Base-by-base conservation (phyloP, 345 rosid genomes). In the Eucalyptus dawsonii region DNA sequence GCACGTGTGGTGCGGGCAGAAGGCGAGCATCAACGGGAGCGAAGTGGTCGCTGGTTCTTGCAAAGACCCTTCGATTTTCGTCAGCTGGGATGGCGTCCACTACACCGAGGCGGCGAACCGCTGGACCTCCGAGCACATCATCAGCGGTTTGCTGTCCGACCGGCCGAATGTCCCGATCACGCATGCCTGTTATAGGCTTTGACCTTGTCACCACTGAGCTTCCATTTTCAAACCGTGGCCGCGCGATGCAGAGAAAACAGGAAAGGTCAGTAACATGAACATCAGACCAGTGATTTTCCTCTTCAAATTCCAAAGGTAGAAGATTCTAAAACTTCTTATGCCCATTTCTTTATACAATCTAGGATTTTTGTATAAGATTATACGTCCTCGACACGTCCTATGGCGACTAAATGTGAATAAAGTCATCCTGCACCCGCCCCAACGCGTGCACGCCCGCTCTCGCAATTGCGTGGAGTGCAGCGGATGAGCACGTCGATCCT, bases 61-160 rank as follows among this genome's bases (percentile, higher is more conserved):
- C 81, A 42, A 91, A 89, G 93, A 95, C 90, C 94, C 96, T 50
- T 93, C 94, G 14, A 51, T 65, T 17, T 91, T 62, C 86, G 87
- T 92, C 58, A 94, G 93, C 88, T 94, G 94, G 94, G 97, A 95
- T 11, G 96, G 97, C 9, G 94, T 92, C 29, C 95, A 94, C 87
- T 91, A 92, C 89, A 88, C 94, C 47, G 90, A 95, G 90, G 92
- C 95, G 51, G 98, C 98, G 37, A 96, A 92, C 92, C 93, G 80
- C 58, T 94, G 98, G 94, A 91, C 96, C 87, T 97, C 99, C 89
- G 92, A 91, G 86, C 97, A 90, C 80, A 94, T 95, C 24, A 91
- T 92, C 67, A 88, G 88, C 12, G 97, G 98, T 69, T 90, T 93
- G 7, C 87, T 93, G 85, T 91, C 93, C 11, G 95, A 97, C 65